Conservation (phyloP, 352 stramenopile genomes). For the Pythium guiyangense region DNA sequence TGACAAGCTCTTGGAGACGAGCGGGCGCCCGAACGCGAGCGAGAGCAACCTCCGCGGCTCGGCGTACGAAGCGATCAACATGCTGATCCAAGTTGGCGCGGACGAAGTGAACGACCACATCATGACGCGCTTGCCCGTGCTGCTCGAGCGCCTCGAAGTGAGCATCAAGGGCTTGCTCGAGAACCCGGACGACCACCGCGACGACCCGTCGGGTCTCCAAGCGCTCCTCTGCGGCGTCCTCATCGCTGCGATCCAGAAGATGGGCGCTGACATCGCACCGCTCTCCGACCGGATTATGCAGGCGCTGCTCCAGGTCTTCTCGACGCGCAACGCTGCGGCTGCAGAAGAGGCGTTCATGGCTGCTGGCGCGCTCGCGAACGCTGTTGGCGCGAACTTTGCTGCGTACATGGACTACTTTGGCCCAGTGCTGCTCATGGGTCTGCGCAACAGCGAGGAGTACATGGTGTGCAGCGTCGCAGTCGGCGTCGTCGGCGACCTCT, state of each 20-base stretch:
- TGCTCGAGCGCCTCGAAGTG: conserved; percentile 74
- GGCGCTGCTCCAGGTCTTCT: conserved; percentile 93
- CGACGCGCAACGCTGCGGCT: conserved; percentile 89
- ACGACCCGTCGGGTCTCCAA: conserved; percentile 71
- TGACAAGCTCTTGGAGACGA: conserved; percentile 90
- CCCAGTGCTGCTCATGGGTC: conserved; percentile 88
- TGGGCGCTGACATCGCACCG: conserved; percentile 84
- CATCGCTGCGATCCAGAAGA: conserved; percentile 92
- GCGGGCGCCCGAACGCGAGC: conserved; percentile 81
- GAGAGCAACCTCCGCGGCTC: conserved; percentile 90
- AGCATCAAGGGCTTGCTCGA: conserved; percentile 64
- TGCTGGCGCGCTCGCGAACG: conserved; percentile 91
- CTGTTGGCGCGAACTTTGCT: conserved; percentile 90
- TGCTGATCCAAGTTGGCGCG: conserved; percentile 87
- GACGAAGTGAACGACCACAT: conserved; percentile 77
- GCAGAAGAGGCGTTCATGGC: conserved; percentile 97
- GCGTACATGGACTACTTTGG: conserved; percentile 96
- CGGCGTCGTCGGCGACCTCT: conserved; percentile 94
- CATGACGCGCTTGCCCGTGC: conserved; percentile 66
- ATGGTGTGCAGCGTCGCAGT: conserved; percentile 96
- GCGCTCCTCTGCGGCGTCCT: conserved; percentile 90
- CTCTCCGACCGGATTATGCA: conserved; percentile 94
- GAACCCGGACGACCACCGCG: conserved; percentile 69
- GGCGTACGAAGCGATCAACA: conserved; percentile 93
- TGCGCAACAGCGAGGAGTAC: conserved; percentile 95